Evolutionary conservation across 177 flowering plant species (phyloP).

Genomic region (Tripterygium wilfordii): DNA sequence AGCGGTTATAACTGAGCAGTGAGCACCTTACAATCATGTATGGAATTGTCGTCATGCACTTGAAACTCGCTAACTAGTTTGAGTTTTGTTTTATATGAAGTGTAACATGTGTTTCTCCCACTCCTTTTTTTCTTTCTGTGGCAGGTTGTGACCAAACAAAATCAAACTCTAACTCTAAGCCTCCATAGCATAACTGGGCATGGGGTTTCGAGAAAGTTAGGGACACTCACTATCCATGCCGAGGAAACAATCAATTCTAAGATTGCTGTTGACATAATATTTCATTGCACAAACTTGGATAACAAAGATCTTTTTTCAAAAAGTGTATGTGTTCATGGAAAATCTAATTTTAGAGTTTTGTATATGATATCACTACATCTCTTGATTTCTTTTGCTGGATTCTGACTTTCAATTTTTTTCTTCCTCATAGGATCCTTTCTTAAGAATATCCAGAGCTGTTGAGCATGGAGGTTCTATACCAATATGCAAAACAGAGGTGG

Average conservation of each 20-base stretch:
- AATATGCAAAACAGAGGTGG: constrained; percentile 76
- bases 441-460: constrained; percentile 61
- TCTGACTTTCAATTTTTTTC: constrained; percentile 1
- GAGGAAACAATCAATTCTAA: constrained; percentile 66
- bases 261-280: constrained; percentile 45
- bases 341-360: background rate
- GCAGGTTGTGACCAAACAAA: constrained; percentile 60
- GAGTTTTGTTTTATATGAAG: too few species aligned
- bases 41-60: background rate
- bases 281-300: constrained; percentile 45
- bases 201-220: constrained; percentile 29
- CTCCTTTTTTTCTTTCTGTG: background rate
- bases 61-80: too few species aligned
- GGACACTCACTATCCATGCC: constrained; percentile 60
- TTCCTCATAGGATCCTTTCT: constrained; percentile 64
- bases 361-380: too few species aligned
- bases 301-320: constrained; percentile 65
- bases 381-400: background rate
- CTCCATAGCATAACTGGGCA: constrained; percentile 28
- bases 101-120: too few species aligned
- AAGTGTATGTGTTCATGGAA: constrained; percentile 42
- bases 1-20: too few species aligned
- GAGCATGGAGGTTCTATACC: constrained; percentile 62
- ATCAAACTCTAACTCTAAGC: constrained; percentile 42
- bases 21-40: background rate